phyloP scores from a whole-genome alignment of 2,329 filamentous ascomycete species.

The Gyromitra esculenta region DNA sequence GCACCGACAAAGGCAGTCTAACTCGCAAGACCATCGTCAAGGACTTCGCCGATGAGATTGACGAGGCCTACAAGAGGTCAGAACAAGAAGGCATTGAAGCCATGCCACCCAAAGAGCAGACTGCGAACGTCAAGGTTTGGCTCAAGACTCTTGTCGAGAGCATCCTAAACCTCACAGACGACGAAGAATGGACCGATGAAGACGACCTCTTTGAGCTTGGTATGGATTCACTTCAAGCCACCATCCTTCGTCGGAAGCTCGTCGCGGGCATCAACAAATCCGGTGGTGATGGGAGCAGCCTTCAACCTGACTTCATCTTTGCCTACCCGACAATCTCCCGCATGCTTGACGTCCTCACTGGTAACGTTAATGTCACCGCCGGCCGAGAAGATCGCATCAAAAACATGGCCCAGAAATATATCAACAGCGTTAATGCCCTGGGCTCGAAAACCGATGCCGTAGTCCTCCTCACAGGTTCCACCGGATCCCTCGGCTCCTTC shows the following conservation, averaged over 20 bases:
- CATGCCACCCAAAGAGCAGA: conserved; percentile 23
- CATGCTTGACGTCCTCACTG: conserved; percentile 31
- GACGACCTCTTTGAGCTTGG: conserved; percentile 70
- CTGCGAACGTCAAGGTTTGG: conserved; percentile 20
- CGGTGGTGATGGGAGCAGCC: conserved; percentile 24
- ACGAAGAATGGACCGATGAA: conserved; percentile 34
- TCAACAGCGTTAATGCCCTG: conserved; percentile 36
- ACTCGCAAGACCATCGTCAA: conserved; percentile 44
- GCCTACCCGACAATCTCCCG: conserved; percentile 66
- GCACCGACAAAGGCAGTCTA: conserved; percentile 68
- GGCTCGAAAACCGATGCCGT: background rate
- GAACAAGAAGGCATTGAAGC: conserved; percentile 38
- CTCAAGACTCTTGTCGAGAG: conserved; percentile 34
- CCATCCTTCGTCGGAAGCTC: conserved; percentile 67
- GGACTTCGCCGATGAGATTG: conserved; percentile 63
- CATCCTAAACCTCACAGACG: conserved; percentile 50
- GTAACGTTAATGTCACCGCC: background rate
- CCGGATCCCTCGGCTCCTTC: conserved; percentile 72
- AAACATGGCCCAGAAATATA: conserved; percentile 47
- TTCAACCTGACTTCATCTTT: conserved; percentile 67
- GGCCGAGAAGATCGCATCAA: conserved; percentile 47
- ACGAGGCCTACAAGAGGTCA: conserved; percentile 29
- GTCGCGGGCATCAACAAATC: conserved; percentile 57
- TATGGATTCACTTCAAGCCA: conserved; percentile 70
- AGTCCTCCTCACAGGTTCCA: conserved; percentile 69